Evolutionary conservation across 116 monocot species (phyloP), one percentile per base, ranked within the genome.

Genomic region (Phalaenopsis hybrid): DNA sequence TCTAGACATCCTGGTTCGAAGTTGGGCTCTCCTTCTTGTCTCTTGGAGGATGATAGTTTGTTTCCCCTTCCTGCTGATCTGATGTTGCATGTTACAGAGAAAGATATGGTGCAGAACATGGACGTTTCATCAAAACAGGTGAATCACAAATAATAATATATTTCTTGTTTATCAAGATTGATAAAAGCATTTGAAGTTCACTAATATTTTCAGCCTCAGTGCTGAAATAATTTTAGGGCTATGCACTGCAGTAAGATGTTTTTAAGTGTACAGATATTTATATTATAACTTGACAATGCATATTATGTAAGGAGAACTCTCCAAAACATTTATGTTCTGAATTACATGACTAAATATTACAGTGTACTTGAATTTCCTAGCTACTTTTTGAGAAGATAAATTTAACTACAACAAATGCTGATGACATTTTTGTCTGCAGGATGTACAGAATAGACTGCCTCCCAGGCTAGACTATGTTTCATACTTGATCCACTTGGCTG

Each of bases 401-500:
- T 13, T 55, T 13, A 67, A 45, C 25, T 1, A 73, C 2, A 20
- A 34, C 15, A 79, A 34, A 52, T 61, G n/a, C 45, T 20, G 37
- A 31, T 43, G 11, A 61, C 25, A 10, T 79, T 51, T 44, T 84
- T 72, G 34, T 78, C n/a, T 85, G 86, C 87, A 92, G 93, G 93
- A 89, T 72, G 79, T 85, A 58, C 58, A 83, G 34, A 81, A 91
- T 10, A 88, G 89, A 86, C 88, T 94, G 57, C 85, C 92, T 4
- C 73, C 10, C 69, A 80, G 51, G 11, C 57, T 91, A 59, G 91
- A 96, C 61, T 86, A 94, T 79, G 74, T 85, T 69, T 80, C 88
- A 17, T 94, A 96, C 82, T 75, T 94, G 83, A 73, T 92, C 77
- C 88, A 92, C 79, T 76, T 96, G 65, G 88, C 94, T 31, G 88